Percentiles rank a stretch among this genome's conserved stretches.
Conservation (phyloP, 768 basidiomycete genomes). For the Mycena chlorophos region DNA sequence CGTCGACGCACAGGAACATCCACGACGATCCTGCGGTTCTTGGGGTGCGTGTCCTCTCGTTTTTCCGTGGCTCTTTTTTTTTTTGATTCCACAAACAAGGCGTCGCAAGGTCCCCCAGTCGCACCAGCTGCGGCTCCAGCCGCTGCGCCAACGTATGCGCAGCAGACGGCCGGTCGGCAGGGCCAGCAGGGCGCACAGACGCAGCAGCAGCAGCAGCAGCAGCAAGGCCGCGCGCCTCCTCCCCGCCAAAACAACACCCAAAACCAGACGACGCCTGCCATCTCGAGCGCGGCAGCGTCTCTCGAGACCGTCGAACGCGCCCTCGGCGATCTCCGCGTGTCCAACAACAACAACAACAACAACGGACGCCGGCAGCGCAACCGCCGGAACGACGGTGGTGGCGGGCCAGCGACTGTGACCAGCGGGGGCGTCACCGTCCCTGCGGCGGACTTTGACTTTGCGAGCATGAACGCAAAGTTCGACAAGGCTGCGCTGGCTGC, state of each 20-base stretch:
- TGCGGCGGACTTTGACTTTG: constrained; percentile 79
- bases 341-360: constrained; percentile 20
- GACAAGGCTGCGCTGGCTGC: constrained; percentile 65
- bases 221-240: constrained; percentile 32
- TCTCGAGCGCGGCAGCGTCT: constrained; percentile 74
- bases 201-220: constrained; percentile 12
- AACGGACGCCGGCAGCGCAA: constrained; percentile 10
- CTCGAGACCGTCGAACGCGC: constrained; percentile 66
- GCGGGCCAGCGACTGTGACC: too few species aligned
- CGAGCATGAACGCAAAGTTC: constrained; percentile 74
- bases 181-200: constrained; percentile 7
- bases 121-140: constrained; percentile 2
- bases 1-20: constrained; percentile 56
- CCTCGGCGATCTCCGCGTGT: constrained; percentile 51
- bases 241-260: constrained; percentile 32
- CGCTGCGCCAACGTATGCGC: constrained; percentile 14
- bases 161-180: constrained; percentile 14
- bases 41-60: constrained; percentile 47
- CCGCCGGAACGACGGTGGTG: too few species aligned
- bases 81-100: constrained; percentile 4
- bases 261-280: constrained; percentile 36
- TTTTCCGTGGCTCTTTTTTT: background rate
- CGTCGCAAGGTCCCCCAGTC: constrained; percentile 9
- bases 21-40: constrained; percentile 85
- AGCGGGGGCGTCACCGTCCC: constrained; percentile 42